Evolutionary conservation across 345 rosid genomes (phyloP), one percentile per base, ranked within the genome.

Genomic region (Noccaea bulbosa): DNA sequence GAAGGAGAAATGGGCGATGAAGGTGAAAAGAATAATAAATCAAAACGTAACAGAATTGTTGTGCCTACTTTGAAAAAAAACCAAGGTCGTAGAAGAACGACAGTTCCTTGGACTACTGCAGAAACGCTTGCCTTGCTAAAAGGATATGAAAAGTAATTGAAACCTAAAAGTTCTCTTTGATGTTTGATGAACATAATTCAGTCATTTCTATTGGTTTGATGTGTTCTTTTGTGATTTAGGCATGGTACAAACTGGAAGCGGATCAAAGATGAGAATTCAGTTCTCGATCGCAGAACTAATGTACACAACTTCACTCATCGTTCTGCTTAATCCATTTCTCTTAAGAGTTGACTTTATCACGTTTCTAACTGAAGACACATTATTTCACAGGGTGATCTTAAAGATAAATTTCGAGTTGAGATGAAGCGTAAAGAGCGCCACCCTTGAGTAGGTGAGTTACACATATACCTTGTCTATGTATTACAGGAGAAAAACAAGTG

Each of bases 331-430:
- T 38, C 38, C 53, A 52, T 39, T 62, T 63, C 39, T 33, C 34
- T 4, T 62, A 62, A 62, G 15, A 20, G 54, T n/a, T 75, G 14
- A 12, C 3, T 47, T 62, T 30, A 2, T 41, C 57, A 17, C 7
- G 71, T 14, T 20, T 56, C 70, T 70, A 48, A 69, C 33, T 30
- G 22, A 40, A 11, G 69, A 52, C 30, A 48, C 47, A 63, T 63
- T 53, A 33, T 64, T 65, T 38, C 49, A 15, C 75, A 76, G 79
- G 55, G 39, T 39, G 71, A 76, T 64, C 33, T 76, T 11, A 76
- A 76, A 56, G 79, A 76, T 49, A 76, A 70, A 38, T 70, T 32
- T 40, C 75, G 75, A 48, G 79, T 69, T 39, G 75, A 76, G 79
- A 63, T 70, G 67, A 69, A 54, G 54, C 75, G 75, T 22, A 9